Conservation (phyloP, 805 yeast species). For the Kazachstania taianensis region DNA sequence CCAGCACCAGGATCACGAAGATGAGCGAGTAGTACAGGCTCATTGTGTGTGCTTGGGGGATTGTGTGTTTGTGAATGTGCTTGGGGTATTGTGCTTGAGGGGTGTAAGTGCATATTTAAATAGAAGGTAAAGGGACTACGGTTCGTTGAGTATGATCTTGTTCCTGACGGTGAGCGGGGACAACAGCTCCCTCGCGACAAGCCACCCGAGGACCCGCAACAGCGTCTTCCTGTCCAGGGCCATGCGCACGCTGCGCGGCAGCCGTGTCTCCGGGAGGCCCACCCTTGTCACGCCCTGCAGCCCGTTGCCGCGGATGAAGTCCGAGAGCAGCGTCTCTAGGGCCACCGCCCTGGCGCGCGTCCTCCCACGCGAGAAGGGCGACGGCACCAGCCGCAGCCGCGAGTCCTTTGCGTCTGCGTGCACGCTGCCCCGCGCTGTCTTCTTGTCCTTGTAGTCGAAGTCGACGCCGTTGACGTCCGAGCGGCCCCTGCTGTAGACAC, state of each 20-base stretch:
- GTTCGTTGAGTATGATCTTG: background rate
- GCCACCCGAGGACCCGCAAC: background rate
- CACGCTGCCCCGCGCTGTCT: background rate
- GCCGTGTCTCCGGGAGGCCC: background rate
- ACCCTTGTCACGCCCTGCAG: conserved; percentile 1
- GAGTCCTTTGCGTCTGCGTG: background rate
- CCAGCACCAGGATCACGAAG: conserved; percentile 66
- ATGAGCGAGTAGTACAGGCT: conserved; percentile 34
- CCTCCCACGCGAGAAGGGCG: background rate
- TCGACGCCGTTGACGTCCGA: conserved; percentile 15
- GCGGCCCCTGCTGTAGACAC: conserved; percentile 10
- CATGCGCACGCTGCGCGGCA: background rate
- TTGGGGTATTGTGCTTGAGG: background rate
- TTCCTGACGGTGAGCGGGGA: too few species aligned
- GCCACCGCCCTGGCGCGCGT: background rate
- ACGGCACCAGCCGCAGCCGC: background rate
- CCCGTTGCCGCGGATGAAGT: background rate
- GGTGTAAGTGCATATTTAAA: too few species aligned
- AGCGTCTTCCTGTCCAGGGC: background rate
- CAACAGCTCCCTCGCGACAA: too few species aligned
- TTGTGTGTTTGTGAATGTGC: too few species aligned
- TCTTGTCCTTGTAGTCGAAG: conserved; percentile 11
- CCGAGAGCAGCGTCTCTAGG: background rate
- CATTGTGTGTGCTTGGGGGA: conserved; percentile 12
- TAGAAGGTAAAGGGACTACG: too few species aligned